phyloP scores from a whole-genome alignment of 805 yeast genomes.

The Teunomyces funiuensis region DNA sequence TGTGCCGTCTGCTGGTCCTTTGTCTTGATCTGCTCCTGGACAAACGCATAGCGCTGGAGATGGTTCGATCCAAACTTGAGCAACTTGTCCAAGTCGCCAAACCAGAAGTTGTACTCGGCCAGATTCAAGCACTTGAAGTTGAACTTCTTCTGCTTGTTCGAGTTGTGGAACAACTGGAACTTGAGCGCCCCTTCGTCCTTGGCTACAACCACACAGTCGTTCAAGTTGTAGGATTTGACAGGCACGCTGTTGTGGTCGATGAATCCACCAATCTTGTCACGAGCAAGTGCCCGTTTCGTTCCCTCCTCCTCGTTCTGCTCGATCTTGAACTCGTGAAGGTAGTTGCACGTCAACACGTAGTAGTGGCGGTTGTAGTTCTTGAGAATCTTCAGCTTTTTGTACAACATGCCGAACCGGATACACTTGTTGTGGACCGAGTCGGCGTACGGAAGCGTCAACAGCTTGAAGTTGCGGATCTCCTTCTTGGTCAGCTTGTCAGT shows the following conservation, averaged over 20 bases:
- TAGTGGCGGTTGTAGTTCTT: slow-evolving; percentile 38
- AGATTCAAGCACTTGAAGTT: slow-evolving; percentile 46
- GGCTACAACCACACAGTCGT: slow-evolving; percentile 32
- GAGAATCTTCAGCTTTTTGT: slow-evolving; percentile 41
- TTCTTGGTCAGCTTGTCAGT: slow-evolving; percentile 16
- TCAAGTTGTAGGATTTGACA: slow-evolving; percentile 40
- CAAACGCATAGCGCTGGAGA: slow-evolving; percentile 49
- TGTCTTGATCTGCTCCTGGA: slow-evolving; percentile 39
- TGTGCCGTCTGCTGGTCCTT: slow-evolving; percentile 14
- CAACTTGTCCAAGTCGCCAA: slow-evolving; percentile 52
- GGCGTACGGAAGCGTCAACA: slow-evolving; percentile 33
- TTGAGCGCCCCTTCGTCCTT: slow-evolving; percentile 35
- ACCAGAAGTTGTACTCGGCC: slow-evolving; percentile 52
- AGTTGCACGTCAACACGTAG: slow-evolving; percentile 43
- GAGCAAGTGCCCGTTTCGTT: slow-evolving; percentile 15
- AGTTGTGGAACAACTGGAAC: slow-evolving; percentile 30
- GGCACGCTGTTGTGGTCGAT: slow-evolving; percentile 43
- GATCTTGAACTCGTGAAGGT: slow-evolving; percentile 42
- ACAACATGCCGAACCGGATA: slow-evolving; percentile 40
- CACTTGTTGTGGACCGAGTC: slow-evolving; percentile 40
- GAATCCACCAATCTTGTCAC: slow-evolving; percentile 40
- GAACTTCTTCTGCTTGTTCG: slow-evolving; percentile 28
- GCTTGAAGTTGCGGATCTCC: slow-evolving; percentile 20
- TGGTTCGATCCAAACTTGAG: slow-evolving; percentile 45
- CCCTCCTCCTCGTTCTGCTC: slow-evolving; percentile 18